Percentiles rank a stretch among this genome's conserved stretches.
These are phyloP conservation scores for Austroboletus novae-zelandiae DNA, from an alignment of 1,284 basidiomycete genomes.

Conservation along the genomic window DNA sequence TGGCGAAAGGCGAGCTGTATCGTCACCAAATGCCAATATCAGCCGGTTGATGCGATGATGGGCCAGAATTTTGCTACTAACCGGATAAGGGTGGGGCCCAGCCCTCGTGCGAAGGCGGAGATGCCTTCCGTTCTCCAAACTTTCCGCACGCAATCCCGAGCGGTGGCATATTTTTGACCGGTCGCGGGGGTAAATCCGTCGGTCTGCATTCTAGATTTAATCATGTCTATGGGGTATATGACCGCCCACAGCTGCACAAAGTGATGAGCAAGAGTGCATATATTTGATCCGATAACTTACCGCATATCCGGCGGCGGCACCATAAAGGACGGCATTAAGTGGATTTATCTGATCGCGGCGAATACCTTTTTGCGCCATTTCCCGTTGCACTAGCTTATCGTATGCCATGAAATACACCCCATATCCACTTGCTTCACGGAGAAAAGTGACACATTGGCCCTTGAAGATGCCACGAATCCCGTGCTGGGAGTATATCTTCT, in stretches of 20 bases:
- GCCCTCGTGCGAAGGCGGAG: slow-evolving; percentile 85
- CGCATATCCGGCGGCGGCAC: slow-evolving; percentile 82
- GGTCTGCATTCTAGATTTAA: slow-evolving; percentile 95
- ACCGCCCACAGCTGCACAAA: slow-evolving; percentile 68
- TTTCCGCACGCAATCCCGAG: slow-evolving; percentile 78
- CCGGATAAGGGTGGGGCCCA: slow-evolving; percentile 90
- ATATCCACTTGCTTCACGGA: slow-evolving; percentile 84
- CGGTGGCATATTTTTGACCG: slow-evolving; percentile 79
- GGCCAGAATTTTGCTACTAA: slow-evolving; percentile 34
- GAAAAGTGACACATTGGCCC: slow-evolving; percentile 88
- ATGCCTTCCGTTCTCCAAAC: slow-evolving; percentile 83
- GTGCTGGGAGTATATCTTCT: slow-evolving; percentile 71
- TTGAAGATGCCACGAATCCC: slow-evolving; percentile 90
- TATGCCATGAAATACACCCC: slow-evolving; percentile 92
- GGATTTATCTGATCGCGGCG: slow-evolving; percentile 75
- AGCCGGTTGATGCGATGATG: slow-evolving; percentile 13
- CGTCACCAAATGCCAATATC: not conserved
- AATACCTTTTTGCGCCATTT: slow-evolving; percentile 71
- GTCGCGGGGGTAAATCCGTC: slow-evolving; percentile 77
- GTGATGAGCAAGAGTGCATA: slow-evolving; percentile 1
- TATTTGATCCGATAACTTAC: slow-evolving; percentile 43
- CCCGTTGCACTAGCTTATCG: slow-evolving; percentile 87
- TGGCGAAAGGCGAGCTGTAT: slow-evolving; percentile 80
- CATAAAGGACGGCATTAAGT: slow-evolving; percentile 77
- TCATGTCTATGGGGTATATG: slow-evolving; percentile 92